A percentile compares a stretch with the other conserved stretches of the same genome.
Conservation (phyloP, 192 early-diverging fungal genomes). For the Entomortierella beljakovae region DNA sequence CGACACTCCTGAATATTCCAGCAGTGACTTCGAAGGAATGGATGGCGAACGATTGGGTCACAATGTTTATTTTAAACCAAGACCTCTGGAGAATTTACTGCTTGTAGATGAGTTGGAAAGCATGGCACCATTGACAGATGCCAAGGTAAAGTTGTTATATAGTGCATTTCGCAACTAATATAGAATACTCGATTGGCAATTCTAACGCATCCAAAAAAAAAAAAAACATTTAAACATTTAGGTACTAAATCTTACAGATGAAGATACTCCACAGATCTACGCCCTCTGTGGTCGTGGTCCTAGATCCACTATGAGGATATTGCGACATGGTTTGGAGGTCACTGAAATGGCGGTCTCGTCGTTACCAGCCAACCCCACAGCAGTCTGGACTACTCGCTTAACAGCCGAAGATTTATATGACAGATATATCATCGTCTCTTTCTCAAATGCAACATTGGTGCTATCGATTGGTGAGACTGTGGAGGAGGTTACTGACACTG, state of each 20-base stretch:
- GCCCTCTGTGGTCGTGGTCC: constrained; percentile 87
- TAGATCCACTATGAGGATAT: constrained; percentile 84
- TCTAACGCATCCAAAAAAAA: too few species aligned
- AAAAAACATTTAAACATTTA: too few species aligned
- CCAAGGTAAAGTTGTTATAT: constrained; percentile 61
- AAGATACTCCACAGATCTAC: constrained; percentile 96
- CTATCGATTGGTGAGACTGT: constrained; percentile 94
- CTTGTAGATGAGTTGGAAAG: constrained; percentile 94
- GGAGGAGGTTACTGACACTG: constrained; percentile 91
- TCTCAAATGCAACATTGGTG: constrained; percentile 92
- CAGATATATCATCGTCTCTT: constrained; percentile 92
- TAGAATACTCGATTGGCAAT: too few species aligned
- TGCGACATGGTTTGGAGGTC: constrained; percentile 93
- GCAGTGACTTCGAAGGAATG: constrained; percentile 71
- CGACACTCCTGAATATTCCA: constrained; percentile 83
- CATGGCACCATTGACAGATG: constrained; percentile 82
- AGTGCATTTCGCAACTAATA: too few species aligned
- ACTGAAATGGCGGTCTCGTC: constrained; percentile 93
- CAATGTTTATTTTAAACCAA: constrained; percentile 74
- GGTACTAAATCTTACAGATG: constrained; percentile 88
- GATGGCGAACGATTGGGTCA: constrained; percentile 61
- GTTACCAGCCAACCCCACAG: constrained; percentile 92
- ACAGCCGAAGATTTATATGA: constrained; percentile 63
- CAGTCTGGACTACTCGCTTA: constrained; percentile 85
- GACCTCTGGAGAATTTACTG: constrained; percentile 83